Percentiles rank a stretch among this genome's conserved stretches.
phyloP scores from a whole-genome alignment of 2,329 filamentous ascomycete genomes.

The Hymenotorrendiella dingleyae region DNA sequence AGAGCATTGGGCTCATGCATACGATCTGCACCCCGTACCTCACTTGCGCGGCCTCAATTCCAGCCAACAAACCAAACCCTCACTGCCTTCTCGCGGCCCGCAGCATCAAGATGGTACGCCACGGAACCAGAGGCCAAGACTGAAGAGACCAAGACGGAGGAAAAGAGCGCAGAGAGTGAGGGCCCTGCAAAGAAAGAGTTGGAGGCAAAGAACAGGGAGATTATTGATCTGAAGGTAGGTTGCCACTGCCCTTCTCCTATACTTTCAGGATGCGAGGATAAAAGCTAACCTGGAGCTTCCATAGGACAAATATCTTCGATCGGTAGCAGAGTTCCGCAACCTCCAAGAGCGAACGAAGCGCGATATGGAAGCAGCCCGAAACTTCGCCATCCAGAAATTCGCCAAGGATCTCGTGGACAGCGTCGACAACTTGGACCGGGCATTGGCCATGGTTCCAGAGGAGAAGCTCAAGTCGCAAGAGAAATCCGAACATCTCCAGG shows the following conservation, averaged over 20 bases:
- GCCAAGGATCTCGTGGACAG: slow-evolving; percentile 91
- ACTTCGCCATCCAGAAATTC: slow-evolving; percentile 93
- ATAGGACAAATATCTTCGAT: slow-evolving; percentile 91
- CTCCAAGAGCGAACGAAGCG: slow-evolving; percentile 91
- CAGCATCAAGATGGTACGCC: slow-evolving; percentile 29
- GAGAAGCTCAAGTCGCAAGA: slow-evolving; percentile 59
- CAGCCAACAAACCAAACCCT: slow-evolving; percentile 32
- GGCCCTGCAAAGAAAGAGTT: slow-evolving; percentile 57
- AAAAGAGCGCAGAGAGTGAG: slow-evolving; percentile 31
- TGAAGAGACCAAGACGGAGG: slow-evolving; percentile 33
- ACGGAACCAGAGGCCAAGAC: slow-evolving; percentile 40
- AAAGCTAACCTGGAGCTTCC: slow-evolving; percentile 4
- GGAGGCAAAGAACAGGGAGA: slow-evolving; percentile 66
- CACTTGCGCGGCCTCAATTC: slow-evolving; percentile 32
- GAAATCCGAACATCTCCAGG: slow-evolving; percentile 53
- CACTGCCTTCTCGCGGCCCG: slow-evolving; percentile 7
- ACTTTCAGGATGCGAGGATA: background rate
- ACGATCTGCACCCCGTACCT: slow-evolving; percentile 19
- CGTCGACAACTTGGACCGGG: slow-evolving; percentile 95
- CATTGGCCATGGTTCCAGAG: slow-evolving; percentile 69
- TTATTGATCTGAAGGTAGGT: slow-evolving; percentile 78
- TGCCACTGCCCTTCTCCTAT: slow-evolving; percentile 6
- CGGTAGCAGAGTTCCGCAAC: slow-evolving; percentile 95
- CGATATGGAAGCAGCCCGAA: slow-evolving; percentile 78
- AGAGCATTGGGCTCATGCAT: slow-evolving; percentile 35